phyloP scores from a whole-genome alignment of 2,329 filamentous ascomycete genomes.

The Zymoseptoria brevis region DNA sequence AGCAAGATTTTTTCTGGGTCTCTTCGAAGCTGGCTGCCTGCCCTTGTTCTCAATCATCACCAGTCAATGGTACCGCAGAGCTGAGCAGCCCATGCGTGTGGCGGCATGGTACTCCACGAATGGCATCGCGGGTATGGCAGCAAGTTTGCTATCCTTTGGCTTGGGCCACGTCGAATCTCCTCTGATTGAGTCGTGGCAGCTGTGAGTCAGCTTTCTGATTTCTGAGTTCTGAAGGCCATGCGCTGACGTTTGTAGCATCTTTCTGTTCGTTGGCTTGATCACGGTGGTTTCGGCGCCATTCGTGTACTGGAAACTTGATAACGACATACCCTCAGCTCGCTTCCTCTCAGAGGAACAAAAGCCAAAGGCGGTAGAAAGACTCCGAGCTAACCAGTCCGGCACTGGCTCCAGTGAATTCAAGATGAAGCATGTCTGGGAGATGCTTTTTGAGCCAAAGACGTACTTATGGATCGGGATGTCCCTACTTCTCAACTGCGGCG shows the following conservation, averaged over 20 bases:
- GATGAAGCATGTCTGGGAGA: constrained; percentile 37
- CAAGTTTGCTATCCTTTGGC: constrained; percentile 15
- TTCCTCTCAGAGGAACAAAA: constrained; percentile 43
- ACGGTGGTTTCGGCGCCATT: constrained; percentile 52
- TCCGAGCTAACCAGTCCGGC: constrained; percentile 45
- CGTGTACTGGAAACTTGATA: constrained; percentile 53
- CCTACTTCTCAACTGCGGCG: constrained; percentile 56
- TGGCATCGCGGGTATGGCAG: constrained; percentile 20
- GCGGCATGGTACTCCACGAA: constrained; percentile 23
- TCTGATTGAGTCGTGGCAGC: constrained; percentile 23
- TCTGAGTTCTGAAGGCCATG: not conserved
- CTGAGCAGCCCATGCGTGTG: constrained; percentile 22
- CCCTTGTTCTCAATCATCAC: constrained; percentile 52
- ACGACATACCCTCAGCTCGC: constrained; percentile 47
- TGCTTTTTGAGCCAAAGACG: constrained; percentile 39
- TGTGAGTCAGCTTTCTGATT: constrained; percentile 21
- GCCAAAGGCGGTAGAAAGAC: constrained; percentile 40
- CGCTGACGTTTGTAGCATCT: constrained; percentile 36
- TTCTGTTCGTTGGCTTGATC: constrained; percentile 54
- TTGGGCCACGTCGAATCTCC: constrained; percentile 16
- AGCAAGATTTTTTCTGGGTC: constrained; percentile 57
- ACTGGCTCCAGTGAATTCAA: constrained; percentile 41
- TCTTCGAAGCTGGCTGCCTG: constrained; percentile 59
- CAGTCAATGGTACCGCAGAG: constrained; percentile 21
- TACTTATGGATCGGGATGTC: constrained; percentile 55